Evolutionary conservation across 1,139 yeast genomes (phyloP), one percentile per base, ranked within the genome.

Genomic region (Hansenula lynferdii): DNA sequence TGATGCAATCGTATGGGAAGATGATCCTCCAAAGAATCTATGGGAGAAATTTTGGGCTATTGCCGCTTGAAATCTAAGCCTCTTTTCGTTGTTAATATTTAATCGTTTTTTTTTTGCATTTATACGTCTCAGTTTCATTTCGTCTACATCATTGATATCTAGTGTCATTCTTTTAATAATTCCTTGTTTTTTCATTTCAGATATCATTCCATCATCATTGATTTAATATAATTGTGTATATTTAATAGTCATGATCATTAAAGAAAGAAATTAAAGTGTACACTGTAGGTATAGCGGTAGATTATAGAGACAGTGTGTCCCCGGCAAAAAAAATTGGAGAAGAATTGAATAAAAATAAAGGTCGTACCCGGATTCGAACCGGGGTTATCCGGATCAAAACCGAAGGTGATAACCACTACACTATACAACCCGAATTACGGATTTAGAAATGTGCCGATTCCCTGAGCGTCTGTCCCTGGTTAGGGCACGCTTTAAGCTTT

Each of bases 301-400:
- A n/a, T n/a, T n/a, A n/a, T n/a, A n/a, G n/a, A n/a, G n/a, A n/a
- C n/a, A n/a, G n/a, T n/a, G n/a, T n/a, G n/a, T n/a, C n/a, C n/a
- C n/a, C n/a, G n/a, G n/a, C n/a, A n/a, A n/a, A 23, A 23, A 8
- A 15, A 6, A n/a, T 6, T 6, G 6, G 14, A 25, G 16, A 15
- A 26, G 28, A 14, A 24, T n/a, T n/a, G n/a, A 24, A 24, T 12
- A 24, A 24, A 24, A 7, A 10, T 5, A 22, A 8, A 24, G 85
- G 85, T 79, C 85, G 77, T 75, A 76, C 85, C 86, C 86, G 85
- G 86, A 78, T 78, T 80, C 87, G 87, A 80, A 80, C 87, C 80
- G 86, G 85, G 85, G 87, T 80, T 77, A 76, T 70, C 66, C 79
- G 86, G 86, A 78, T 70, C 76, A 71, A 69, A 71, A 70, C 76